Evolutionary conservation across 2,329 filamentous ascomycete genomes (phyloP).

Genomic region (Clathrospora elynae): DNA sequence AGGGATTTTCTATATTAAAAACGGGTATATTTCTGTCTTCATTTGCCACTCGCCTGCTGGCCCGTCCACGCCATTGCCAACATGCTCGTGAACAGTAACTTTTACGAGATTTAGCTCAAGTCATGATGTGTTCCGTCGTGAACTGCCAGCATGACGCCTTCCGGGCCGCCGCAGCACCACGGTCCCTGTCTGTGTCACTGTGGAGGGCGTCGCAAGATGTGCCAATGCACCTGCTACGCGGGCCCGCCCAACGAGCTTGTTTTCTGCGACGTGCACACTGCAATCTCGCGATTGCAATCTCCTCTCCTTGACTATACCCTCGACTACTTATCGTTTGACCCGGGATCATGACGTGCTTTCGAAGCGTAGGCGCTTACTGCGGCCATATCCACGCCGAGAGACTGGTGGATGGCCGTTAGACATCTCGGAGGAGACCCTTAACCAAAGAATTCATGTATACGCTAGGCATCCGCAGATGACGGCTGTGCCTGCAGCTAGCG

Average conservation of each 20-base stretch:
- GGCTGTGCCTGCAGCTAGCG: slow-evolving; percentile 12
- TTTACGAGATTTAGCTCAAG: slow-evolving; percentile 4
- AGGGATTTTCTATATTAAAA: slow-evolving; percentile 32
- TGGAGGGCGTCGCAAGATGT: slow-evolving; percentile 12
- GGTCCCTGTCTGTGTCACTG: too few species aligned
- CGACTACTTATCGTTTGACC: slow-evolving; percentile 14
- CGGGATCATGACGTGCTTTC: slow-evolving; percentile 13
- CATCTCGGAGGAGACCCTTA: slow-evolving; percentile 8
- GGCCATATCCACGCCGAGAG: neutral
- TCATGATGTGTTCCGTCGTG: slow-evolving; percentile 6
- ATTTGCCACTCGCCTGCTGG: slow-evolving; percentile 15
- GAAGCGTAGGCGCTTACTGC: slow-evolving; percentile 1
- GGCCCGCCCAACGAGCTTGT: slow-evolving; percentile 23
- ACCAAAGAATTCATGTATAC: slow-evolving; percentile 5
- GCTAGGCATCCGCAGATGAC: slow-evolving; percentile 3
- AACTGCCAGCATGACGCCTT: slow-evolving; percentile 20
- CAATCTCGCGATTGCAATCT: slow-evolving; percentile 26
- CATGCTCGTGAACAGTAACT: neutral
- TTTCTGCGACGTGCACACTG: slow-evolving; percentile 28
- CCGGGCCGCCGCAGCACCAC: slow-evolving; percentile 12
- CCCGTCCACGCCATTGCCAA: slow-evolving; percentile 13
- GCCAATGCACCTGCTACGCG: slow-evolving; percentile 13
- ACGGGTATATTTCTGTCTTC: slow-evolving; percentile 15
- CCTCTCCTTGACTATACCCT: slow-evolving; percentile 17
- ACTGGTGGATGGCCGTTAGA: slow-evolving; percentile 2